Evolutionary conservation across 2,329 filamentous ascomycete genomes (phyloP).

Genomic region (Colletotrichum viniferum): DNA sequence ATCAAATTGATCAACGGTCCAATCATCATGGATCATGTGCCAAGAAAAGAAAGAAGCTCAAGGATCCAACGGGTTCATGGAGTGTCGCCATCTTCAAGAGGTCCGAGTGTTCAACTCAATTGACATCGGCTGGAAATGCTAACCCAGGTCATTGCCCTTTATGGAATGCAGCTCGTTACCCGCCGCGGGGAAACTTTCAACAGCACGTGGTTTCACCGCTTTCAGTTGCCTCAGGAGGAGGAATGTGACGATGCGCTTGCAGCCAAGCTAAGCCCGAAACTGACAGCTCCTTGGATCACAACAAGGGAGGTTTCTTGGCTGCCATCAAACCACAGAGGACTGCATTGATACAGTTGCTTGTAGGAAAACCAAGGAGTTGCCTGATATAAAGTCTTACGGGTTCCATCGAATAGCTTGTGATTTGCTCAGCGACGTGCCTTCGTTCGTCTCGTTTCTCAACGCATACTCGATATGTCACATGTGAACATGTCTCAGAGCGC

Average conservation of each 20-base stretch:
- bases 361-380: neutral
- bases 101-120: neutral
- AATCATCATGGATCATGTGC: neutral
- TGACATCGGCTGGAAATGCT: neutral
- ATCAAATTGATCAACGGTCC: neutral
- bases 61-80: neutral
- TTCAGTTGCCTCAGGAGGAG: neutral
- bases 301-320: neutral
- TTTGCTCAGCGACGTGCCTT: accelerated
- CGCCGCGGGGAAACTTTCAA: neutral
- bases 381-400: neutral
- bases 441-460: neutral
- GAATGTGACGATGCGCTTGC: neutral
- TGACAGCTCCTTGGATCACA: neutral
- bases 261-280: neutral
- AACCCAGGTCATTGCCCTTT: neutral
- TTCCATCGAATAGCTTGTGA: neutral
- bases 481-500: neutral
- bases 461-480: neutral
- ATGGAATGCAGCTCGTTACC: neutral
- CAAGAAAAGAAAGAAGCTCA: neutral
- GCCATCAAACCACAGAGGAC: neutral
- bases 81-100: neutral
- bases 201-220: neutral
- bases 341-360: neutral